Percentiles rank a stretch among this genome's conserved stretches.
phyloP scores from a whole-genome alignment of 192 early-diverging fungal genomes.

The Rhizophagus clarus region DNA sequence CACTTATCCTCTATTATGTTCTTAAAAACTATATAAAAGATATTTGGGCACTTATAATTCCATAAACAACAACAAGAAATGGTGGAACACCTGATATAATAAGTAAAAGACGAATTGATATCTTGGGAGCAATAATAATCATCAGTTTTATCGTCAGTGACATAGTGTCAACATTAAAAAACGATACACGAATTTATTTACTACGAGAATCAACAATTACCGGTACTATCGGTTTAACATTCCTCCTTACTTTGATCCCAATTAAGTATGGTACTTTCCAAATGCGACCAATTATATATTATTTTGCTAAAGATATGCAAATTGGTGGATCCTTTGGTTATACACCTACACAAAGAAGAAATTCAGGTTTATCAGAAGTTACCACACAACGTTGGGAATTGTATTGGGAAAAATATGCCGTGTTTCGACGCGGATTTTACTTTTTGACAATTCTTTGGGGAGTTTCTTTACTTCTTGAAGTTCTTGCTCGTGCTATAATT shows the following conservation, averaged over 20 bases:
- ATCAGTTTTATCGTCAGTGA: slow-evolving; percentile 44
- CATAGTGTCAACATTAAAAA: slow-evolving; percentile 43
- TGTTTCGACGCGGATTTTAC: neutral
- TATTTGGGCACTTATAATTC: slow-evolving; percentile 39
- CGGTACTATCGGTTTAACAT: slow-evolving; percentile 37
- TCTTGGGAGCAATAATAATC: slow-evolving; percentile 41
- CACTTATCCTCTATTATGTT: slow-evolving; percentile 32
- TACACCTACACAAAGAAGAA: neutral
- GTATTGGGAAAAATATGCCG: neutral
- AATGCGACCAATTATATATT: slow-evolving; percentile 44
- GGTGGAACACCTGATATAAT: no score
- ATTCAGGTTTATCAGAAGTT: slow-evolving; percentile 1
- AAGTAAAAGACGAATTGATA: slow-evolving; percentile 35
- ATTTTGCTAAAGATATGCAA: slow-evolving; percentile 41
- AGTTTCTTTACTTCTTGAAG: neutral
- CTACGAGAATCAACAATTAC: slow-evolving; percentile 51
- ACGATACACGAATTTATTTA: slow-evolving; percentile 44
- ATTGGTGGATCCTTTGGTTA: slow-evolving; percentile 11
- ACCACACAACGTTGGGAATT: neutral
- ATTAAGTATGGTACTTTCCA: slow-evolving; percentile 35
- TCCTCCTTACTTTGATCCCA: slow-evolving; percentile 44
- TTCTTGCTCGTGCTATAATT: neutral
- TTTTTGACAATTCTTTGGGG: neutral
- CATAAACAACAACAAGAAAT: no score
- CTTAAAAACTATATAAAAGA: slow-evolving; percentile 36